Percentiles rank a stretch among this genome's conserved stretches.
phyloP scores from a whole-genome alignment of 371 early-diverging fungal genomes.

The Mucor racemosus region DNA sequence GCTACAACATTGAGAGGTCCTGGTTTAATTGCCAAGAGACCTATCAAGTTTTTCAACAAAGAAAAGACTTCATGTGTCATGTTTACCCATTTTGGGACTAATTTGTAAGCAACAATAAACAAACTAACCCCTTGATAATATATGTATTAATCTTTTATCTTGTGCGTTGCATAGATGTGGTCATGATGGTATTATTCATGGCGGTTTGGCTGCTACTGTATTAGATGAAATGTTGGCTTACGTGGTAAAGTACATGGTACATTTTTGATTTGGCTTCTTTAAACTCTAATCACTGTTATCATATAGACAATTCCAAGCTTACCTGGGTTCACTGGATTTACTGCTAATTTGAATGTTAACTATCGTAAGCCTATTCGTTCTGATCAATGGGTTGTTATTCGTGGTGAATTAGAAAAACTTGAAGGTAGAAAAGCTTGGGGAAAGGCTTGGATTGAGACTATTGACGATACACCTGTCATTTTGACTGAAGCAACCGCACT shows the following conservation, averaged over 20 bases:
- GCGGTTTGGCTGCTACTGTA: slow-evolving; percentile 75
- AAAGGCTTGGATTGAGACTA: slow-evolving; percentile 62
- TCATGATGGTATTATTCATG: slow-evolving; percentile 78
- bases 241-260: slow-evolving; percentile 44
- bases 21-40: slow-evolving; percentile 48
- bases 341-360: slow-evolving; percentile 76
- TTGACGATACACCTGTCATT: slow-evolving; percentile 47
- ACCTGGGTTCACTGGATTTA: slow-evolving; percentile 73
- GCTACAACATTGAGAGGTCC: slow-evolving; percentile 59
- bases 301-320: slow-evolving; percentile 57
- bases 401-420: slow-evolving; percentile 59
- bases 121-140: neutral
- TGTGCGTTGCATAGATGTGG: slow-evolving; percentile 50
- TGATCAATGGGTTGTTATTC: slow-evolving; percentile 68
- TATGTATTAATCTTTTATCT: neutral
- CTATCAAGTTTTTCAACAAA: slow-evolving; percentile 49
- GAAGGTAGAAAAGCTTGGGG: slow-evolving; percentile 79
- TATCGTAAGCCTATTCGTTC: slow-evolving; percentile 75
- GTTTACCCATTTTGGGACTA: slow-evolving; percentile 41
- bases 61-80: slow-evolving; percentile 49
- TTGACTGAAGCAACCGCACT: slow-evolving; percentile 72
- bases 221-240: slow-evolving; percentile 70
- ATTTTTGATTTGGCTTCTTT: neutral
- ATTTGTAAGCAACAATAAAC: slow-evolving; percentile 38
- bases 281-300: no score